Base-by-base conservation (phyloP, 208 protist species). In the Cochliopodium minus region DNA sequence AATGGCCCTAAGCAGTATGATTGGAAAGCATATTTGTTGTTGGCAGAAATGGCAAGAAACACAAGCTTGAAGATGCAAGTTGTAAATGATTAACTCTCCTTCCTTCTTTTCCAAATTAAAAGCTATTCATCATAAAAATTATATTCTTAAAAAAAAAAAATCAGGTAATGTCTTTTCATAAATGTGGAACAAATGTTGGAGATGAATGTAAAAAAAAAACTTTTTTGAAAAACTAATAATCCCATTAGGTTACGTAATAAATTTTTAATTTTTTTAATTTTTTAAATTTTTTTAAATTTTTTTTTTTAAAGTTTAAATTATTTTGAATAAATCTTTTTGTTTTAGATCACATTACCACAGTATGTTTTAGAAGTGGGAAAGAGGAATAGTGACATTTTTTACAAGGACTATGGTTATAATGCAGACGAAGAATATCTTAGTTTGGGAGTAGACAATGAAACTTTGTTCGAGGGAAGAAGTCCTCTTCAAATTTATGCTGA, bases 131-230 rank as follows among this genome's bases (percentile, higher is more conserved):
- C n/a, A n/a, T n/a, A n/a, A n/a, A n/a, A n/a, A n/a, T n/a, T n/a
- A n/a, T n/a, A n/a, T n/a, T n/a, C n/a, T n/a, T n/a, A n/a, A n/a
- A n/a, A n/a, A n/a, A n/a, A n/a, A n/a, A n/a, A n/a, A n/a, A n/a
- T n/a, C n/a, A n/a, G n/a, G n/a, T n/a, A 15, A 69, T 68, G 36
- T 61, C 62, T 2, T 74, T 74, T 33, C 62, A 74, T 45, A 25
- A 67, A 46, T 74, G 69, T 48, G 69, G 69, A 25, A 62, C 42
- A 0, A 74, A 74, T 51, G 57, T 71, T 30, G 69, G 69, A 25
- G 69, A 74, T 50, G 4, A 7, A 28, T 46, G 7, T 50, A n/a
- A n/a, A n/a, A n/a, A n/a, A n/a, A n/a, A n/a, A n/a, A n/a, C n/a
- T n/a, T n/a, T n/a, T n/a, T n/a, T n/a, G n/a, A n/a, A n/a, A n/a